Base-by-base conservation (phyloP, 495 filamentous ascomycete species). In the Annulohypoxylon bovei region DNA sequence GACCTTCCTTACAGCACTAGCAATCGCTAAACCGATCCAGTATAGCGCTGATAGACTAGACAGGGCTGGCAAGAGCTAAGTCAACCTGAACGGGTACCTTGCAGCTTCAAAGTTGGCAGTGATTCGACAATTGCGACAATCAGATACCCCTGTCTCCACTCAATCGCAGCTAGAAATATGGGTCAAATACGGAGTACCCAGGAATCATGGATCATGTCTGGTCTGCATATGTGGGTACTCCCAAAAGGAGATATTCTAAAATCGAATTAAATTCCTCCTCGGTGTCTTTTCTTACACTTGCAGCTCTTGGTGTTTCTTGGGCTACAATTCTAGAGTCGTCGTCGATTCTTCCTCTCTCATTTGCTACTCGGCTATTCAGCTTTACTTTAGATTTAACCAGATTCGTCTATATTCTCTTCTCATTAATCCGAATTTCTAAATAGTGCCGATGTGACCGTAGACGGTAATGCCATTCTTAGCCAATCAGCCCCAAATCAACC, bases 21-120 rank as follows among this genome's bases (percentile, higher is more conserved):
- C 40, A 32, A 16, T 44, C 65, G 50, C 65, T 65, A 70, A 67
- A 37, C 70, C 40, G 56, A 60, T 68, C 33, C 6, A 57, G 71
- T 44, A 44, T 74, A 67, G 64, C 62, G 52, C 12, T 20, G 5
- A 46, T 33, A 22, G 58, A 22, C 49, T 33, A 44, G 37, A 64
- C 53, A 68, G 58, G 61, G 47, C 16, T 52, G 54, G 47, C 63
- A 50, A 12, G 25, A 28, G 46, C 23, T 27, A 50, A 50, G 8
- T 62, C 65, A 57, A 46, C 70, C 61, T 57, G 67, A 74, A 77
- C 73, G 67, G 73, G 75, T 77, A 73, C 75, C 72, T 75, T 75
- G 73, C 75, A 77, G 67, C 46, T 58, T 39, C 39, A 14, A 73
- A 39, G 20, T 39, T 8, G 11, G 22, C 60, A 39, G 55, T 67